Conservation (phyloP, 2,329 filamentous ascomycete species). For the Sarocladiaceae sp. region DNA sequence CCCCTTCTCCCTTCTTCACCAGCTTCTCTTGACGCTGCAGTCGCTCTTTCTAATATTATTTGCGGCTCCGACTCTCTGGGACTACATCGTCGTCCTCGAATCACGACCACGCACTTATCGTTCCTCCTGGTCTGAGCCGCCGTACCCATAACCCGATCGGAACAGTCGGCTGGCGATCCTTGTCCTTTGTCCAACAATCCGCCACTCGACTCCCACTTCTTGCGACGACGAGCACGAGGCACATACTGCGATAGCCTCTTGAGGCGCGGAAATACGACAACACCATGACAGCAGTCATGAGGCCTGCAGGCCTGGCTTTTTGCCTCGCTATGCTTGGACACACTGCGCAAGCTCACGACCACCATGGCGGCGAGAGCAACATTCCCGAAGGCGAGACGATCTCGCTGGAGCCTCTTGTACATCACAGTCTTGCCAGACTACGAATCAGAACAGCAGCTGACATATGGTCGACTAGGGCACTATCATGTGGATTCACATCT, state of each 20-base stretch:
- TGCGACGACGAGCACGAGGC: neutral
- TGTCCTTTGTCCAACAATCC: neutral
- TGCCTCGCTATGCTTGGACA: conserved; percentile 1
- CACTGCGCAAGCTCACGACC: conserved; percentile 39
- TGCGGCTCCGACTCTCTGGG: too few relatives aligned
- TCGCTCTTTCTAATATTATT: too few relatives aligned
- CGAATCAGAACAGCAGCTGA: conserved; percentile 24
- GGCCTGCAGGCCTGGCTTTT: neutral
- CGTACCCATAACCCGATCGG: conserved; percentile 1
- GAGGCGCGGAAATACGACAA: neutral
- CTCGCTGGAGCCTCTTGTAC: conserved; percentile 69
- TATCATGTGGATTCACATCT: conserved; percentile 90
- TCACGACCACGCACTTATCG: too few relatives aligned
- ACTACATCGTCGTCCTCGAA: too few relatives aligned
- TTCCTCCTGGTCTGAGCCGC: neutral
- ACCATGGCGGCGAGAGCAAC: conserved; percentile 39
- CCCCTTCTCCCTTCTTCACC: neutral
- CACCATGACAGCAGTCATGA: neutral
- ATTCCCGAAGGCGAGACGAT: conserved; percentile 67
- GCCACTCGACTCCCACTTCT: neutral
- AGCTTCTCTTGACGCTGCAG: conserved; percentile 2
- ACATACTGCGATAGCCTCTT: neutral
- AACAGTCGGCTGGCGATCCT: conserved; percentile 6
- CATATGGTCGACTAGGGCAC: conserved; percentile 52
- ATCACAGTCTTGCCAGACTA: conserved; percentile 21